phyloP scores from a whole-genome alignment of 106 monocot species.

The Acorus gramineus region DNA sequence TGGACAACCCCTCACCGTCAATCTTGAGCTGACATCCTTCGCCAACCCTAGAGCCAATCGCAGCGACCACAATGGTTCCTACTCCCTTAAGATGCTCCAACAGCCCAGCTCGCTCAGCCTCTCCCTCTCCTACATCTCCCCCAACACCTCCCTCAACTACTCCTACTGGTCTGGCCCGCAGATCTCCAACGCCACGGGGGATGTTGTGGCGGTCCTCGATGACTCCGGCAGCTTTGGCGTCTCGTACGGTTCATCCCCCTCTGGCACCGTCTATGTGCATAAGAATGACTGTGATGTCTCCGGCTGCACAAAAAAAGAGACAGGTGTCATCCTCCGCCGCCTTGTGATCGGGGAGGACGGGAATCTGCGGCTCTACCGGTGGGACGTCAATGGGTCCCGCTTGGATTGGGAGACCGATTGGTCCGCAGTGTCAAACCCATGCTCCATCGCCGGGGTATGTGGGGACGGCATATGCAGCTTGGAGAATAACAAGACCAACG shows the following conservation, averaged over 20 bases:
- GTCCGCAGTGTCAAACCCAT: constrained; percentile 30
- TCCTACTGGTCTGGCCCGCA: constrained; percentile 41
- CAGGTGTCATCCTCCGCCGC: constrained; percentile 1
- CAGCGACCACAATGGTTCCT: constrained; percentile 15
- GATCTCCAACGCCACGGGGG: constrained; percentile 37
- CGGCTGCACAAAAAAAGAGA: not conserved
- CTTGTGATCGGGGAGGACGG: constrained; percentile 21
- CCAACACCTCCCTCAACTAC: constrained; percentile 11
- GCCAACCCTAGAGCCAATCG: not conserved
- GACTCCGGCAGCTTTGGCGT: constrained; percentile 26
- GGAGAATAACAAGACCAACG: constrained; percentile 10
- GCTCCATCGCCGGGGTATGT: constrained; percentile 30
- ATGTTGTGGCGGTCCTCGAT: constrained; percentile 20
- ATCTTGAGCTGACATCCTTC: constrained; percentile 23
- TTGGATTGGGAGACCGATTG: constrained; percentile 19
- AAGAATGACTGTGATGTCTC: constrained; percentile 22
- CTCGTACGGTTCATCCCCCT: constrained; percentile 20
- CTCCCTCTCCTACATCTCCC: constrained; percentile 13
- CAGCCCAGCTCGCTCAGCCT: constrained; percentile 36
- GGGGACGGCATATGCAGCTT: constrained; percentile 25
- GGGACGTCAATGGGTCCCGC: constrained; percentile 7
- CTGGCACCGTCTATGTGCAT: constrained; percentile 30
- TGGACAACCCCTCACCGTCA: constrained; percentile 17
- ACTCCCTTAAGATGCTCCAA: constrained; percentile 44
- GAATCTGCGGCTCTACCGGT: constrained; percentile 27